A percentile compares a stretch with the other conserved stretches of the same genome.
phyloP scores from a whole-genome alignment of 306 rosid species.

The Medicago arabica region DNA sequence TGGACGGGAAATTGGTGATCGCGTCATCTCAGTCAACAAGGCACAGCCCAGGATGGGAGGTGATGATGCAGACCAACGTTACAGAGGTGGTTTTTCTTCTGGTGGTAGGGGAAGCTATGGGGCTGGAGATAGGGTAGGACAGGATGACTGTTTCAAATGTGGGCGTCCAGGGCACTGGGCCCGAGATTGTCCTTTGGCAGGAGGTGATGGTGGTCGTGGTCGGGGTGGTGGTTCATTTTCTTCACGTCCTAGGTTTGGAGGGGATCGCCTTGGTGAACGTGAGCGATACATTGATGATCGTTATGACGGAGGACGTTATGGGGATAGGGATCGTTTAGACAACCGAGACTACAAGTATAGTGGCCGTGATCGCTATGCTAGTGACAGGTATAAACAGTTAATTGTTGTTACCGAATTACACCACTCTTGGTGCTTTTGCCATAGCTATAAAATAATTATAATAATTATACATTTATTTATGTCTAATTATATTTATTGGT shows the following conservation, averaged over 20 bases:
- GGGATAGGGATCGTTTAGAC: conserved; percentile 83
- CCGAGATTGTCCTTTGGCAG: conserved; percentile 81
- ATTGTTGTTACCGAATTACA: background rate
- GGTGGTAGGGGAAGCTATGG: conserved; percentile 84
- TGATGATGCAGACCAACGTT: conserved; percentile 79
- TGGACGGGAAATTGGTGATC: conserved; percentile 85
- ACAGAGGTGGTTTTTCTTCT: conserved; percentile 77
- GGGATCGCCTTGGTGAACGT: conserved; percentile 79
- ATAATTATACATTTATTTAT: background rate
- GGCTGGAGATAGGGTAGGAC: conserved; percentile 76
- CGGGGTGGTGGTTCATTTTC: conserved; percentile 74
- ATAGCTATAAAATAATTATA: background rate
- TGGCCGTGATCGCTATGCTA: conserved; percentile 73
- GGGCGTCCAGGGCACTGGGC: conserved; percentile 99
- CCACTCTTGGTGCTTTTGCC: conserved; percentile 2
- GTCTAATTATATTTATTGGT: background rate
- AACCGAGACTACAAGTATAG: conserved; percentile 84
- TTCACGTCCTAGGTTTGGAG: conserved; percentile 84
- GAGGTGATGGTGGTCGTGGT: conserved; percentile 79
- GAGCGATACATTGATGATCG: conserved; percentile 78
- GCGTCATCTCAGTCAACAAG: conserved; percentile 88
- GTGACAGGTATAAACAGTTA: conserved; percentile 69
- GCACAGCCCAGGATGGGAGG: conserved; percentile 92
- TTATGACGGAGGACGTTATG: conserved; percentile 83
- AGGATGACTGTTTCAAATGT: conserved; percentile 95